Evolutionary conservation across 345 rosid species (phyloP).

Genomic region (Rhizophora mangle): DNA sequence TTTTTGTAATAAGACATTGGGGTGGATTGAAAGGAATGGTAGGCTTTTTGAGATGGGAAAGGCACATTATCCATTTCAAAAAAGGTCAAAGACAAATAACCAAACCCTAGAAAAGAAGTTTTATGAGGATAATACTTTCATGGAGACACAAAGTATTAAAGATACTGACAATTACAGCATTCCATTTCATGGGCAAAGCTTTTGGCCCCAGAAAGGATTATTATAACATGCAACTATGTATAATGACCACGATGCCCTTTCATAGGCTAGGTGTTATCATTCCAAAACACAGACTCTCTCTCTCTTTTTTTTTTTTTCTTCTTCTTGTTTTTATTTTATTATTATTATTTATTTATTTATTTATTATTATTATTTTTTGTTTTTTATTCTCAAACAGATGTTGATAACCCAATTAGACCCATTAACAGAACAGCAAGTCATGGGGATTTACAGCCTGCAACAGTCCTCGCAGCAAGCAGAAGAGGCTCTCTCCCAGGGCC

Average conservation of each 20-base stretch:
- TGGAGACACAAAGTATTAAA: background rate
- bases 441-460: constrained; percentile 90
- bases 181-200: background rate
- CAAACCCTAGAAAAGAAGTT: background rate
- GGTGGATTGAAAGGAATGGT: background rate
- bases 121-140: background rate
- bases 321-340: background rate
- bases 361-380: too few relatives aligned
- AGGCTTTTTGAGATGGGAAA: too few relatives aligned
- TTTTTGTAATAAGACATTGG: background rate
- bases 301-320: too few relatives aligned
- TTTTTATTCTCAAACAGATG: constrained; percentile 43
- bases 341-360: too few relatives aligned
- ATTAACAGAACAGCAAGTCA: constrained; percentile 83
- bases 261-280: background rate
- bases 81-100: constrained; percentile 2
- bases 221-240: background rate
- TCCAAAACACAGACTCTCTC: too few relatives aligned
- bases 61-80: constrained; percentile 11
- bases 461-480: constrained; percentile 95
- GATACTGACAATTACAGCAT: background rate
- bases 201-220: background rate
- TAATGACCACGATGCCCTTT: constrained; percentile 2
- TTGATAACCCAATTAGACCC: constrained; percentile 74
- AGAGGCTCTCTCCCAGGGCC: constrained; percentile 89